Percentiles rank a stretch among this genome's conserved stretches.
These are phyloP conservation scores for Tetraselmis chui DNA, from an alignment of 139 green algal genomes.

Conservation along the genomic window DNA sequence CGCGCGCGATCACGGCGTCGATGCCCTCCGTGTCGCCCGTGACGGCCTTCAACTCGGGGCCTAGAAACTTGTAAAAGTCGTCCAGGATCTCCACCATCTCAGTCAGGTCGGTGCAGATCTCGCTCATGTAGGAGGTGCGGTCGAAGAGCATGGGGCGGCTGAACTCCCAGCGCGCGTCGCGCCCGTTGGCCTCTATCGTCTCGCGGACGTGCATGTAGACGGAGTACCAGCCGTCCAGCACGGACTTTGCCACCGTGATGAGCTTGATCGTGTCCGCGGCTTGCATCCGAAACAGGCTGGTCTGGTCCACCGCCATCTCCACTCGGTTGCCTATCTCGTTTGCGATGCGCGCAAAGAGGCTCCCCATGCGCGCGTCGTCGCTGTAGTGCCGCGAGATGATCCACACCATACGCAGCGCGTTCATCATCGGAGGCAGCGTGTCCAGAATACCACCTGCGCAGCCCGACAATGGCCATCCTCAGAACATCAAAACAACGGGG, in stretches of 20 bases:
- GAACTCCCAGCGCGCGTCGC: slow-evolving; percentile 89
- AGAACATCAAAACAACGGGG: no score
- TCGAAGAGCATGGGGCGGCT: slow-evolving; percentile 78
- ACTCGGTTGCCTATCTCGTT: slow-evolving; percentile 63
- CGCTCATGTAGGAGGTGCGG: slow-evolving; percentile 75
- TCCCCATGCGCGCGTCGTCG: slow-evolving; percentile 83
- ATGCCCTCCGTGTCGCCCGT: slow-evolving; percentile 66
- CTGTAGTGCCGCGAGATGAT: slow-evolving; percentile 79
- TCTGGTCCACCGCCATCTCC: slow-evolving; percentile 50
- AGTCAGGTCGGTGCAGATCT: slow-evolving; percentile 70
- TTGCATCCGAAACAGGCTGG: slow-evolving; percentile 11
- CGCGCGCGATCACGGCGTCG: slow-evolving; percentile 60
- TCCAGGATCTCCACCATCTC: slow-evolving; percentile 79
- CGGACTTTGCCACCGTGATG: slow-evolving; percentile 42
- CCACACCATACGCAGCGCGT: slow-evolving; percentile 87
- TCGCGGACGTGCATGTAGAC: slow-evolving; percentile 58
- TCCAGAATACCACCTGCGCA: slow-evolving; percentile 57
- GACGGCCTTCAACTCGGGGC: slow-evolving; percentile 86
- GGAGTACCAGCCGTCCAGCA: slow-evolving; percentile 66
- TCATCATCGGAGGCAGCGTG: slow-evolving; percentile 78
- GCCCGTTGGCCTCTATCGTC: slow-evolving; percentile 72
- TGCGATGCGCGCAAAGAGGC: slow-evolving; percentile 77
- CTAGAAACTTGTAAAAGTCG: slow-evolving; percentile 86
- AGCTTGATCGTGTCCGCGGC: slow-evolving; percentile 41
- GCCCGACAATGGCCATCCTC: no score